These are phyloP conservation scores for Dothidotthia symphoricarpi DNA, from an alignment of 2,329 filamentous ascomycete species.

Conservation along the genomic window DNA sequence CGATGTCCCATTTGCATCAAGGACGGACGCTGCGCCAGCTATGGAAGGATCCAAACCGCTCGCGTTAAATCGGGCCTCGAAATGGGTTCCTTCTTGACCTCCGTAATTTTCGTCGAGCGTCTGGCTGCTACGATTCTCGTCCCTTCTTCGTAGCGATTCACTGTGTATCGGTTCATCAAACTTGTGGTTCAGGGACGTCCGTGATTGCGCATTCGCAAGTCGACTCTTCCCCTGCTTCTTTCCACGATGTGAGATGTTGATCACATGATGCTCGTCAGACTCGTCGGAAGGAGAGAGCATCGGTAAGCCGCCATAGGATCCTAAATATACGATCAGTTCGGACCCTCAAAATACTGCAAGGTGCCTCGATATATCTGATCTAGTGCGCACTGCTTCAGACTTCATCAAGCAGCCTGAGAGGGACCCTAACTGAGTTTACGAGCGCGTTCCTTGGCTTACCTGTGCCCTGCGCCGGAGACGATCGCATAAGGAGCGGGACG, in stretches of 20 bases:
- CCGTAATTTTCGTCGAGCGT: conserved; percentile 25
- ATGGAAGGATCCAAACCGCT: conserved; percentile 24
- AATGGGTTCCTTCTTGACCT: conserved; percentile 28
- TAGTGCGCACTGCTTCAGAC: too few species aligned
- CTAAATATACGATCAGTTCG: conserved; percentile 17
- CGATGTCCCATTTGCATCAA: conserved; percentile 30
- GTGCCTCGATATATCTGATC: too few species aligned
- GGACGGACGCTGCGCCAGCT: conserved; percentile 20
- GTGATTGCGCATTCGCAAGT: conserved; percentile 25
- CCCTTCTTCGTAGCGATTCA: conserved; percentile 31
- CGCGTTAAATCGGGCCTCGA: conserved; percentile 37
- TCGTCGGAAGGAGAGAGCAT: conserved; percentile 43
- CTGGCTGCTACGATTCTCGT: conserved; percentile 25
- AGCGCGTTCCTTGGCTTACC: conserved; percentile 20
- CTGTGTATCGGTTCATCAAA: conserved; percentile 19
- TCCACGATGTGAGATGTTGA: conserved; percentile 16
- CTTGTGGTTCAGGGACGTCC: conserved; percentile 11
- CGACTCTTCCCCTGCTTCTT: conserved; percentile 38
- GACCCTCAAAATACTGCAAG: not conserved
- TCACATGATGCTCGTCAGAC: conserved; percentile 38
- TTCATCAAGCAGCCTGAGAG: too few species aligned
- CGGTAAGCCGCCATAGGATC: conserved; percentile 61
- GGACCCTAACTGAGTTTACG: too few species aligned
- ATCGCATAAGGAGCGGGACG: conserved; percentile 58
- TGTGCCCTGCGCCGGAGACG: conserved; percentile 60